A percentile compares a stretch with the other conserved stretches of the same genome.
Evolutionary conservation across 352 stramenopile genomes (phyloP).

Genomic region (Pseudoperonospora humuli): DNA sequence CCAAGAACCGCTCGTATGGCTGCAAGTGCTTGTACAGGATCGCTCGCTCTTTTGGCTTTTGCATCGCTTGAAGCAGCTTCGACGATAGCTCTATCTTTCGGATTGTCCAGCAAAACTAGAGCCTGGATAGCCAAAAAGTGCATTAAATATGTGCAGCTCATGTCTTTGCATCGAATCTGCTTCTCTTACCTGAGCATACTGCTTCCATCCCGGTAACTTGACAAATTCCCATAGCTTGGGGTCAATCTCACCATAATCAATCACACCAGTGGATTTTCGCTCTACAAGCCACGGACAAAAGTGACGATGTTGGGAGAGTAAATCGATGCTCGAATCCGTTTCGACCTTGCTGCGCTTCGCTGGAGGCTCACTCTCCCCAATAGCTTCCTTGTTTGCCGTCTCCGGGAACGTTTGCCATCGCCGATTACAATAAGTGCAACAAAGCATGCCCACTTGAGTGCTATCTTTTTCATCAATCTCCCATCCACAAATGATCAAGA

Average conservation of each 20-base stretch:
- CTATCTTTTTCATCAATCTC: conserved; percentile 13
- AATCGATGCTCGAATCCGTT: conserved; percentile 2
- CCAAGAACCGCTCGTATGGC: conserved; percentile 20
- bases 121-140: conserved; percentile 4
- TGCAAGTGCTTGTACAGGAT: conserved; percentile 17
- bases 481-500: conserved; percentile 41
- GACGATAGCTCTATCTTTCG: conserved; percentile 2
- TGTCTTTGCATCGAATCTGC: conserved; percentile 7
- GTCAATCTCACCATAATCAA: conserved; percentile 18
- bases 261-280: conserved; percentile 9
- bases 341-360: conserved; percentile 29
- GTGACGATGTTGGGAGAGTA: conserved; percentile 35
- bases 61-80: not conserved
- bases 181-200: conserved; percentile 34
- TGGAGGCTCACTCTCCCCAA: conserved; percentile 9
- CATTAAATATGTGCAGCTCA: not conserved
- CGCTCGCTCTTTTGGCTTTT: not conserved
- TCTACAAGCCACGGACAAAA: conserved; percentile 53
- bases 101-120: conserved; percentile 5
- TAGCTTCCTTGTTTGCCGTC: not conserved
- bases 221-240: conserved; percentile 19
- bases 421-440: conserved; percentile 42
- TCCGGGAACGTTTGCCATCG: conserved; percentile 15
- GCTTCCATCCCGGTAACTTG: conserved; percentile 28
- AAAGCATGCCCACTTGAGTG: conserved; percentile 7